Evolutionary conservation across 176 grass and related monocot genomes (phyloP).

Genomic region (Raddia guianensis): DNA sequence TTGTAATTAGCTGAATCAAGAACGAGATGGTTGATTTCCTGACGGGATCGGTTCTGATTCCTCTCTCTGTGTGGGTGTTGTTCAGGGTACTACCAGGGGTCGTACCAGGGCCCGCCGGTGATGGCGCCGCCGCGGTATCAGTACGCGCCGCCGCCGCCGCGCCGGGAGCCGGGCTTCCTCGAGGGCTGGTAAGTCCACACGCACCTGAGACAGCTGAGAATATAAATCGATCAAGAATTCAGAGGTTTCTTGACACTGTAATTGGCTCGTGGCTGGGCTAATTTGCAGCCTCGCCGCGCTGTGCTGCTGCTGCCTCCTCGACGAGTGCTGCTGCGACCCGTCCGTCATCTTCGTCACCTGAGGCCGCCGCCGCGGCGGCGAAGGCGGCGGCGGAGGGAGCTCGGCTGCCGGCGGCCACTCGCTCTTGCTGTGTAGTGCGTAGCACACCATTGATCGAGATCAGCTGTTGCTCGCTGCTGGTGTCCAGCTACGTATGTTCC

Average conservation of each 20-base stretch:
- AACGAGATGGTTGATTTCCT: neutral
- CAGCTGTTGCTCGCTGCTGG: neutral
- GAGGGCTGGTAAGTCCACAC: conserved; percentile 60
- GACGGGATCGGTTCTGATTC: neutral
- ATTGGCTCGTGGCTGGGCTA: neutral
- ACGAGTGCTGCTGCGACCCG: conserved; percentile 80
- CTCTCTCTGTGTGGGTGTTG: neutral
- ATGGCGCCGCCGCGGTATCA: conserved; percentile 70
- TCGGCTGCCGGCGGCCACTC: no score
- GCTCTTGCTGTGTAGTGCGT: no score
- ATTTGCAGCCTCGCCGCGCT: conserved; percentile 51
- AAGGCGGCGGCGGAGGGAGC: no score
- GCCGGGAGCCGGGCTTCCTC: conserved; percentile 49
- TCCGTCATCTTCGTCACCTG: conserved; percentile 51
- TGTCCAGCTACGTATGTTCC: neutral
- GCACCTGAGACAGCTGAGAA: neutral
- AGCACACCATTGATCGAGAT: neutral
- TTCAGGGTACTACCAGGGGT: conserved; percentile 45
- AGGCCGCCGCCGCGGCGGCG: neutral
- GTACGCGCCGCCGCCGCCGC: conserved; percentile 43
- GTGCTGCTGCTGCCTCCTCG: conserved; percentile 71
- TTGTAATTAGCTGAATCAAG: neutral
- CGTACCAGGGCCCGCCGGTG: conserved; percentile 68
- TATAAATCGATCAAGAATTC: no score
- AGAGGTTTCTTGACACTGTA: neutral